Conservation (phyloP, 768 basidiomycete species). For the Cubamyces lactineus region DNA sequence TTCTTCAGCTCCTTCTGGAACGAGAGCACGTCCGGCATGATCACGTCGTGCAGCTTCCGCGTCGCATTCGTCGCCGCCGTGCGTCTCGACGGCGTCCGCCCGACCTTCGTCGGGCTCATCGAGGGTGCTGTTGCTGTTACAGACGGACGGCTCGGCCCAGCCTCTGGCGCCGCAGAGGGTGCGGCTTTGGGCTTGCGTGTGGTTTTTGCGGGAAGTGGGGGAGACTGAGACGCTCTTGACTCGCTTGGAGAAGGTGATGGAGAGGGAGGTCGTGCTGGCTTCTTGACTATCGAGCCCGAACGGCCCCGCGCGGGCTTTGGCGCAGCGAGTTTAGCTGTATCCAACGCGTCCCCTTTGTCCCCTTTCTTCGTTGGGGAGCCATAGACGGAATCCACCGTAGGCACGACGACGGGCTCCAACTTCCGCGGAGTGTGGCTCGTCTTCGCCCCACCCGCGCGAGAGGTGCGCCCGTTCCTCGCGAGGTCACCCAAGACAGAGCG, state of each 20-base stretch:
- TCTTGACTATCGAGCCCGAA: conserved; percentile 2
- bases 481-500: conserved; percentile 18
- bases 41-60: conserved; percentile 46
- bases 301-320: conserved; percentile 5
- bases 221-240: conserved; percentile 13
- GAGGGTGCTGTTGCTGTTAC: not conserved
- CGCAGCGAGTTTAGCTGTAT: not conserved
- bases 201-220: not conserved
- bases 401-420: conserved; percentile 22
- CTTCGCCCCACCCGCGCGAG: conserved; percentile 3
- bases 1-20: conserved; percentile 69
- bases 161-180: conserved; percentile 15
- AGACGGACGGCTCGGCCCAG: conserved; percentile 25
- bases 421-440: not conserved
- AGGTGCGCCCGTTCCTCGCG: conserved; percentile 6
- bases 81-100: conserved; percentile 39
- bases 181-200: conserved; percentile 2
- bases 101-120: conserved; percentile 19
- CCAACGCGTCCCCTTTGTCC: not conserved
- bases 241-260: conserved; percentile 6
- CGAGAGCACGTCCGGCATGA: conserved; percentile 79
- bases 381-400: conserved; percentile 21
- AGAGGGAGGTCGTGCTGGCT: conserved; percentile 4
- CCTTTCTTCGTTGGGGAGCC: conserved; percentile 15
- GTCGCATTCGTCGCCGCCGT: conserved; percentile 58